Conservation (phyloP, 208 protist species). For the Trypanosoma rangeli region DNA sequence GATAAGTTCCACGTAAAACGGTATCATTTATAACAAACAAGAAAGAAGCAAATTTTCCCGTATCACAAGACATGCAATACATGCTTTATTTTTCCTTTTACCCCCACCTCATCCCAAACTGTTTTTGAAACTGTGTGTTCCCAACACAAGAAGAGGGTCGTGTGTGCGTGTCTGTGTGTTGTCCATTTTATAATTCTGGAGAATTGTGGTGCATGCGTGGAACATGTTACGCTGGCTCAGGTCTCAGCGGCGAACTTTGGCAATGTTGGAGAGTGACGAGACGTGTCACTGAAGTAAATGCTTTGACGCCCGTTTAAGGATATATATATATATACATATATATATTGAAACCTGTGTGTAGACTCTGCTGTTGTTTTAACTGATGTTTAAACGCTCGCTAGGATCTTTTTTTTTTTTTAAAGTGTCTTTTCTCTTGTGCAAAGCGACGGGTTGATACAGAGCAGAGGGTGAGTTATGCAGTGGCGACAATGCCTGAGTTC, state of each 20-base stretch:
- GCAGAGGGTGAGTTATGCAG: neutral
- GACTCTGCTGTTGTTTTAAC: constrained; percentile 6
- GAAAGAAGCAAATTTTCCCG: neutral
- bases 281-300: neutral
- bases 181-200: neutral
- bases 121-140: neutral
- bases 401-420: constrained; percentile 19
- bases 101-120: neutral
- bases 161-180: neutral
- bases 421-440: constrained; percentile 6
- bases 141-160: neutral
- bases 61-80: neutral
- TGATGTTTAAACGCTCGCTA: neutral
- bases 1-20: constrained; percentile 24
- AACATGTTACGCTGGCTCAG: neutral
- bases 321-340: constrained; percentile 2
- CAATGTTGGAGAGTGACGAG: neutral
- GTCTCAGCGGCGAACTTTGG: neutral
- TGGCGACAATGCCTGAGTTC: constrained; percentile 19
- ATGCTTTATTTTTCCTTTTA: constrained; percentile 5
- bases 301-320: neutral
- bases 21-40: constrained; percentile 8
- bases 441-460: constrained; percentile 1
- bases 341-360: neutral
- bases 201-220: neutral